These are phyloP conservation scores for Funneliformis mosseae DNA, from an alignment of 192 early-diverging fungal species.

Conservation along the genomic window DNA sequence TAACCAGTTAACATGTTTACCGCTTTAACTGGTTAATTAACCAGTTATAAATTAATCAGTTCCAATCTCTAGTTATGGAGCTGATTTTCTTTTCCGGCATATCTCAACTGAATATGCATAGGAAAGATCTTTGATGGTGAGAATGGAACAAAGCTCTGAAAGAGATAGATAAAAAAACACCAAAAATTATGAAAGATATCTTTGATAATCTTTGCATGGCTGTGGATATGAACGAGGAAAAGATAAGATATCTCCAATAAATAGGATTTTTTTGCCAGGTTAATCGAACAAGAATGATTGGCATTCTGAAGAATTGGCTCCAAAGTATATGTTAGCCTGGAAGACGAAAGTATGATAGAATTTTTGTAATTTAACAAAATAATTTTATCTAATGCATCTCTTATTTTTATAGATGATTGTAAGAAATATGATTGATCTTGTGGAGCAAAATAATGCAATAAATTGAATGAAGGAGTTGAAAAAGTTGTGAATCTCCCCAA, in stretches of 20 bases:
- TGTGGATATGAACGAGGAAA: background rate
- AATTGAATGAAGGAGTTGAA: no score
- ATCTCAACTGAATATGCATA: conserved; percentile 27
- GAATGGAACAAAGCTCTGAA: conserved; percentile 29
- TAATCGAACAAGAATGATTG: conserved; percentile 11
- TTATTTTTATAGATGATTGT: no score
- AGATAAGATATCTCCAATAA: conserved; percentile 24
- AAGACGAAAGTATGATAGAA: conserved; percentile 24
- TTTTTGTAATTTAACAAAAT: no score
- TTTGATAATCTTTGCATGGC: conserved; percentile 24
- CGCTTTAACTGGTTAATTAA: no score
- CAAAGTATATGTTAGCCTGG: conserved; percentile 23
- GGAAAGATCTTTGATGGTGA: conserved; percentile 29
- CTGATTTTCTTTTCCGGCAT: conserved; percentile 32
- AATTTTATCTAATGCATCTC: no score
- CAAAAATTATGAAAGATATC: conserved; percentile 35
- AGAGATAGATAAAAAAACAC: conserved; percentile 30
- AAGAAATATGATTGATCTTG: no score
- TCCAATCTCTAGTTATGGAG: no score
- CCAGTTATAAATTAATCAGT: no score
- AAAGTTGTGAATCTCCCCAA: no score
- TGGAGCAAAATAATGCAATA: no score
- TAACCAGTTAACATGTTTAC: no score
- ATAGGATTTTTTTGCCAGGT: conserved; percentile 28
- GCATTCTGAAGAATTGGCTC: conserved; percentile 14